phyloP scores from a whole-genome alignment of 352 stramenopile species.

The Pythium insidiosum region DNA sequence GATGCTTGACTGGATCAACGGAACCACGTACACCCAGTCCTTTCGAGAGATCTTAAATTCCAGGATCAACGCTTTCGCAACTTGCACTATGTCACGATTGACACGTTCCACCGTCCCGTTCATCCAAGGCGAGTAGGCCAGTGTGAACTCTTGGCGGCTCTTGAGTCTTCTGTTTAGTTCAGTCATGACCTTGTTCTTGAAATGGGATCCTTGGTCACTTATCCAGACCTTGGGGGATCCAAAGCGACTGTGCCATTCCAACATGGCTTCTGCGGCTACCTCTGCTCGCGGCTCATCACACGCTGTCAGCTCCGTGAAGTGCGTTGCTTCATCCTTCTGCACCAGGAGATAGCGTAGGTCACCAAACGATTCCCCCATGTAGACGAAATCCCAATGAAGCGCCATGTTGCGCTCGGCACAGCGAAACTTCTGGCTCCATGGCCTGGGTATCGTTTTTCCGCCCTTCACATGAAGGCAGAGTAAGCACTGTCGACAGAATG shows the following conservation, averaged over 20 bases:
- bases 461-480: no score
- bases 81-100: conserved; percentile 20
- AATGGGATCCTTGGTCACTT: conserved; percentile 20
- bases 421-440: conserved; percentile 1
- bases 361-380: conserved; percentile 15
- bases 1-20: conserved; percentile 17
- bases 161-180: conserved; percentile 11
- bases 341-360: conserved; percentile 17
- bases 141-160: conserved; percentile 17
- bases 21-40: conserved; percentile 17
- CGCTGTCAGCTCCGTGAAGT: conserved; percentile 19
- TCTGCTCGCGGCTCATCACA: conserved; percentile 13
- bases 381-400: conserved; percentile 22
- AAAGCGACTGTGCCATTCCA: conserved; percentile 18
- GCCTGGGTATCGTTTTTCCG: conserved; percentile 8
- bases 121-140: conserved; percentile 21
- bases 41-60: conserved; percentile 17
- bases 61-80: conserved; percentile 12
- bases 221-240: conserved; percentile 11
- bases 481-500: conserved; percentile 3
- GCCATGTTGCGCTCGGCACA: conserved; percentile 9
- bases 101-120: conserved; percentile 22
- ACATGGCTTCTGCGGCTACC: conserved; percentile 11
- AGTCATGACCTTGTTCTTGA: conserved; percentile 13
- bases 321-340: conserved; percentile 19